phyloP scores from a whole-genome alignment of 108 stramenopile genomes.

The Nannochloropsis gaditana region DNA sequence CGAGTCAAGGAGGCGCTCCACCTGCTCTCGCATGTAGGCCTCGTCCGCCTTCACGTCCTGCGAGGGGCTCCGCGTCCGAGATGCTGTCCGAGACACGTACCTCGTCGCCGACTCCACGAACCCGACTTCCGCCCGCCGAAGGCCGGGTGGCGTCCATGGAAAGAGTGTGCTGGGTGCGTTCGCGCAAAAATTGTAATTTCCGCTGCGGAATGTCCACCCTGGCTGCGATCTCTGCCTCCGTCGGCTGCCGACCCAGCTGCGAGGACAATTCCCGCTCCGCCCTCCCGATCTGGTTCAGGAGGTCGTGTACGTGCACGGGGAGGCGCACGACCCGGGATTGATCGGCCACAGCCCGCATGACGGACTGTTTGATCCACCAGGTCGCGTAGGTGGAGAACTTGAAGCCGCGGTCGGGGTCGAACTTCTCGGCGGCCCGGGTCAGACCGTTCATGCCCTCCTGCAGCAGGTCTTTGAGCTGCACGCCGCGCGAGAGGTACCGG shows the following conservation, averaged over 20 bases:
- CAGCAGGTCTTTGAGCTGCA: slow-evolving; percentile 70
- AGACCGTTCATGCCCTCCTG: slow-evolving; percentile 88
- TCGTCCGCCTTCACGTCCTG: slow-evolving; percentile 20
- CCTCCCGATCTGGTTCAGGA: slow-evolving; percentile 71
- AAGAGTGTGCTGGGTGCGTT: not conserved
- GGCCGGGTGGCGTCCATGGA: slow-evolving; percentile 1
- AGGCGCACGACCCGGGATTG: slow-evolving; percentile 80
- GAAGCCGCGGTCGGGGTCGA: slow-evolving; percentile 75
- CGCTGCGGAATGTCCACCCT: slow-evolving; percentile 54
- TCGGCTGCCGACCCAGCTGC: slow-evolving; percentile 71
- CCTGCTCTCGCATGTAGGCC: slow-evolving; percentile 19
- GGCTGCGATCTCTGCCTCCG: slow-evolving; percentile 78
- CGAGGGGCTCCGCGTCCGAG: not conserved
- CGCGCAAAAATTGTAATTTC: slow-evolving; percentile 3
- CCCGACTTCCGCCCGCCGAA: slow-evolving; percentile 11
- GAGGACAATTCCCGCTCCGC: slow-evolving; percentile 59
- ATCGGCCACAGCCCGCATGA: slow-evolving; percentile 86
- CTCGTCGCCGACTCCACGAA: not conserved
- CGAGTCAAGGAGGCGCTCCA: slow-evolving; percentile 37
- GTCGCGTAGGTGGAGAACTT: slow-evolving; percentile 90
- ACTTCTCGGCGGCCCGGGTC: slow-evolving; percentile 79
- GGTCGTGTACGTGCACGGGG: slow-evolving; percentile 93
- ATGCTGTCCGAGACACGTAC: not conserved
- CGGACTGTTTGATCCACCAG: slow-evolving; percentile 96
- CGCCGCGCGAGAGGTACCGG: slow-evolving; percentile 73